These are phyloP conservation scores for Asterochloris sp. DNA, from an alignment of 139 green algal species.

Conservation along the genomic window DNA sequence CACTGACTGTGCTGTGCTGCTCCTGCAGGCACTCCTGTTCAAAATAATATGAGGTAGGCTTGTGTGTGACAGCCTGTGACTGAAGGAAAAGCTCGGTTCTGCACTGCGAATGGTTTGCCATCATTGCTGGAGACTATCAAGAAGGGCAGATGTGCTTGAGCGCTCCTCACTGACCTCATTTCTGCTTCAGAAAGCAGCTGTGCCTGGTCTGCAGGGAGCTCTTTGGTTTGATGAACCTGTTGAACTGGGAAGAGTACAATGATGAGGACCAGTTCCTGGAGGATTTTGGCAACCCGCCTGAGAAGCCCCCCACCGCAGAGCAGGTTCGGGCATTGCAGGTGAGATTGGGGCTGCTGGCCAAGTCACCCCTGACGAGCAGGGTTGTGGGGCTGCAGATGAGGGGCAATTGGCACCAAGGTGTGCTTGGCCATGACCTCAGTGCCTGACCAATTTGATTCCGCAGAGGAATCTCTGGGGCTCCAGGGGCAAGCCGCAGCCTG, in stretches of 20 bases:
- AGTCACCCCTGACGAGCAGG: no score
- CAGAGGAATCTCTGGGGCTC: no score
- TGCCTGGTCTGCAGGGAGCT: constrained; percentile 35
- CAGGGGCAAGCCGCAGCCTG: no score
- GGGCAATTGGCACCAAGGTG: no score
- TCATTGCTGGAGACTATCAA: no score
- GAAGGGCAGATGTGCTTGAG: not conserved
- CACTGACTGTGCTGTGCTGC: not conserved
- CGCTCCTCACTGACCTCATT: not conserved
- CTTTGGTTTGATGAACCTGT: constrained; percentile 76
- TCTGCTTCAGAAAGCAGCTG: not conserved
- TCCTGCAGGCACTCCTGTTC: constrained; percentile 75
- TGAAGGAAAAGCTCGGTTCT: no score
- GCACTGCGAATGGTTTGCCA: no score
- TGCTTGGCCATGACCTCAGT: no score
- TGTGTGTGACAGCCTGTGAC: constrained; percentile 28
- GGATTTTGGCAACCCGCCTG: constrained; percentile 39
- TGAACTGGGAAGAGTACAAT: constrained; percentile 60
- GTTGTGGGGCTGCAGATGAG: no score
- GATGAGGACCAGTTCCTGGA: constrained; percentile 64
- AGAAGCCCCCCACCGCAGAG: constrained; percentile 42
- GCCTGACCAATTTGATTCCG: no score
- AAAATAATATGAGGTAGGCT: constrained; percentile 94
- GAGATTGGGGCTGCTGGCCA: no score
- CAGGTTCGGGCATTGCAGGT: constrained; percentile 51